Evolutionary conservation across 768 basidiomycete genomes (phyloP).

Genomic region (Candolleomyces aberdarensis): DNA sequence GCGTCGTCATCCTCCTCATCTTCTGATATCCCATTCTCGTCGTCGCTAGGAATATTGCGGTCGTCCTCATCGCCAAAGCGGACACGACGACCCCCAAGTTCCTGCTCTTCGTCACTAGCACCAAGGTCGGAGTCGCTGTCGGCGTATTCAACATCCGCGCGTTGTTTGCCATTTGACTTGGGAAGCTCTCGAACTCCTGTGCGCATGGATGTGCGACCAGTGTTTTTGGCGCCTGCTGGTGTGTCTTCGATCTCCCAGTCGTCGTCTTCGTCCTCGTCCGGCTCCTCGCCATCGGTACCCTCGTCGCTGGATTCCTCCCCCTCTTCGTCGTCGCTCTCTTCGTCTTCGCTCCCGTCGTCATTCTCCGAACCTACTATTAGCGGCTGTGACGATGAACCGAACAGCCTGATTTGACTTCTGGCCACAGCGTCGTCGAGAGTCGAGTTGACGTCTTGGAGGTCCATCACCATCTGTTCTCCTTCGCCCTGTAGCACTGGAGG

Average conservation of each 20-base stretch:
- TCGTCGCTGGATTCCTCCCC: conserved; percentile 14
- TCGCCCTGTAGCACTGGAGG: conserved; percentile 75
- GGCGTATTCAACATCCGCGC: conserved; percentile 58
- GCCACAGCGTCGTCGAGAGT: conserved; percentile 86
- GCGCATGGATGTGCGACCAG: conserved; percentile 51
- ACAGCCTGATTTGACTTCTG: conserved; percentile 76
- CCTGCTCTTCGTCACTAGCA: conserved; percentile 35
- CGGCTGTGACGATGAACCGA: conserved; percentile 76
- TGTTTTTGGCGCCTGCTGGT: conserved; percentile 29
- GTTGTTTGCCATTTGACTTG: conserved; percentile 30
- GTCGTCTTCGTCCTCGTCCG: conserved; percentile 27
- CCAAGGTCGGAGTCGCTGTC: conserved; percentile 77
- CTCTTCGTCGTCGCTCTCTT: conserved; percentile 32
- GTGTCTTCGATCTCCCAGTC: conserved; percentile 16
- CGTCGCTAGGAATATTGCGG: conserved; percentile 45
- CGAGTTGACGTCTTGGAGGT: conserved; percentile 78
- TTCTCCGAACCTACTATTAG: conserved; percentile 48
- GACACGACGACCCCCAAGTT: conserved; percentile 23
- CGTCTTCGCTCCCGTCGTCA: conserved; percentile 22
- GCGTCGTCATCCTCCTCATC: conserved; percentile 37
- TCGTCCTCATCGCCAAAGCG: conserved; percentile 46
- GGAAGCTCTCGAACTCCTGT: conserved; percentile 40
- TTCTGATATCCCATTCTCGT: conserved; percentile 26
- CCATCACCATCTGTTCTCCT: conserved; percentile 97
- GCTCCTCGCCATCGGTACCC: conserved; percentile 29